Conservation (phyloP, 2,329 filamentous ascomycete species). For the Passalora sequoiae region DNA sequence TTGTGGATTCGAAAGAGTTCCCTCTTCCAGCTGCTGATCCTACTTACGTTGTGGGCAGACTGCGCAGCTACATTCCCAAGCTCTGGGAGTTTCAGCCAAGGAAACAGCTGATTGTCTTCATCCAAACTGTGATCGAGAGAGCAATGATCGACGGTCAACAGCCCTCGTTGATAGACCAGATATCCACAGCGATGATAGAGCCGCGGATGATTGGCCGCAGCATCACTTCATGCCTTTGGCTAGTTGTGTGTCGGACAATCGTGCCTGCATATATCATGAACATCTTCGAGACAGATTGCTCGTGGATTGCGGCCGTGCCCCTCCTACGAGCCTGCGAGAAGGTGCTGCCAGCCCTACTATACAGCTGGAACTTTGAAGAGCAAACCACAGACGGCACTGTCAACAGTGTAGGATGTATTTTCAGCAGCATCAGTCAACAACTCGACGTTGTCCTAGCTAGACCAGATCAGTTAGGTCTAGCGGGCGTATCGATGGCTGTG, state of each 20-base stretch:
- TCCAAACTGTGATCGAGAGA: constrained; percentile 56
- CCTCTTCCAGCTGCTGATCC: constrained; percentile 57
- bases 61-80: constrained; percentile 56
- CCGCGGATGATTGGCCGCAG: constrained; percentile 40
- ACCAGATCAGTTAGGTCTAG: constrained; percentile 11
- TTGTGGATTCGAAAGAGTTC: constrained; percentile 56
- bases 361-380: constrained; percentile 43
- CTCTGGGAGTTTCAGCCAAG: constrained; percentile 44
- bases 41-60: constrained; percentile 56
- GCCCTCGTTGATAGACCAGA: constrained; percentile 50
- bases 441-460: constrained; percentile 9
- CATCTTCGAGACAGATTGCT: constrained; percentile 41
- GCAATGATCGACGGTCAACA: constrained; percentile 56
- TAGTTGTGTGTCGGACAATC: constrained; percentile 50
- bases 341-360: constrained; percentile 42
- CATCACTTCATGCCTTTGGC: constrained; percentile 42
- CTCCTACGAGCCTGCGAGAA: constrained; percentile 46
- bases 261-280: constrained; percentile 54
- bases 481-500: constrained; percentile 15
- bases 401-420: constrained; percentile 11
- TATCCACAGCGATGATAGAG: constrained; percentile 47
- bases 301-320: constrained; percentile 51
- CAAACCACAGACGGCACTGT: constrained; percentile 31
- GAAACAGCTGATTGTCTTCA: constrained; percentile 54
- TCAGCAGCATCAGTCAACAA: constrained; percentile 18